Percentiles rank a stretch among this genome's conserved stretches.
Conservation (phyloP, 148 eudicot genomes). For the Arbutus unedo region DNA sequence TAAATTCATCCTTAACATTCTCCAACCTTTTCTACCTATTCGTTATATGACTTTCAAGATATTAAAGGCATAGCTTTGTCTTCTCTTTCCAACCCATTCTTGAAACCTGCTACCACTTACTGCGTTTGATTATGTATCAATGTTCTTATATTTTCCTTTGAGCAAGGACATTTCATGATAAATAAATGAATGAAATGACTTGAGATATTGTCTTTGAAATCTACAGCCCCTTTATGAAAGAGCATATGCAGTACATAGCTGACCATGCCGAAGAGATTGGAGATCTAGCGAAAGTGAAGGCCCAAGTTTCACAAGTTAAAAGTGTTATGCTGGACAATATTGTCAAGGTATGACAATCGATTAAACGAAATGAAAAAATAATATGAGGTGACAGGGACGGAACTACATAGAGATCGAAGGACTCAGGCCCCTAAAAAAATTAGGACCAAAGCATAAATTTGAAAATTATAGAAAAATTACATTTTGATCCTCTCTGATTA, state of each 20-base stretch:
- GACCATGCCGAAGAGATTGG: slow-evolving; percentile 69
- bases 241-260: slow-evolving; percentile 61
- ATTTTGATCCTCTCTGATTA: too few species aligned
- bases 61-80: too few species aligned
- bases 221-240: slow-evolving; percentile 61
- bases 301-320: slow-evolving; percentile 66
- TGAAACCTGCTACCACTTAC: too few species aligned
- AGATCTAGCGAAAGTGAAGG: slow-evolving; percentile 54
- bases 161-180: too few species aligned
- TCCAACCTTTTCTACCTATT: too few species aligned
- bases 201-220: not conserved
- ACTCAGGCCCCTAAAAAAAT: not conserved
- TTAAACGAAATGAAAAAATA: not conserved
- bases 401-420: not conserved
- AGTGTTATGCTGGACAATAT: slow-evolving; percentile 62
- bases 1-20: too few species aligned
- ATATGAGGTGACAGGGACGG: too few species aligned
- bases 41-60: too few species aligned
- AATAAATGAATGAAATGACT: not conserved
- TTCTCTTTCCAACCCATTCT: too few species aligned
- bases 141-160: not conserved
- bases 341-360: slow-evolving; percentile 43
- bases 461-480: too few species aligned
- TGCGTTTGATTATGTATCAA: not conserved
- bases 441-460: too few species aligned